A percentile compares a stretch with the other conserved stretches of the same genome.
Evolutionary conservation across 257 asterid species (phyloP).

Genomic region (Fraxinus excelsior): DNA sequence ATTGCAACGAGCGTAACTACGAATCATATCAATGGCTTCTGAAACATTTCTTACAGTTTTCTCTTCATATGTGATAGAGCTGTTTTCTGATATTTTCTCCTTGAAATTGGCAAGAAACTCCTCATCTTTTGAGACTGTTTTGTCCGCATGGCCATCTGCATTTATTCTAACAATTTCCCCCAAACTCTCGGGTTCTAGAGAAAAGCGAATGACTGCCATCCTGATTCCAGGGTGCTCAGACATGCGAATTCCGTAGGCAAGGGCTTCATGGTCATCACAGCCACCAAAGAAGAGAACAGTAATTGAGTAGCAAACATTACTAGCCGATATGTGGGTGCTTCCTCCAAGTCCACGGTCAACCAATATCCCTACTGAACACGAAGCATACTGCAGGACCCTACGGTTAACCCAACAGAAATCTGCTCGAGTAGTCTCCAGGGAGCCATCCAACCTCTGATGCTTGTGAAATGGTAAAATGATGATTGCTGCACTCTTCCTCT

Average conservation of each 20-base stretch:
- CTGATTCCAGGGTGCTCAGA: conserved; percentile 63
- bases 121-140: conserved; percentile 25
- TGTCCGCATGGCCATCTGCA: conserved; percentile 10
- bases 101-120: conserved; percentile 34
- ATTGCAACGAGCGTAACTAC: conserved; percentile 29
- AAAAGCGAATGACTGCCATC: conserved; percentile 35
- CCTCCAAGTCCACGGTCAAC: conserved; percentile 70
- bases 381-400: conserved; percentile 46
- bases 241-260: conserved; percentile 51
- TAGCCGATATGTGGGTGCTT: conserved; percentile 46
- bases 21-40: conserved; percentile 26
- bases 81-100: conserved; percentile 22
- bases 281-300: conserved; percentile 59
- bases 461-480: conserved; percentile 52
- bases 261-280: conserved; percentile 56
- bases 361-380: conserved; percentile 55
- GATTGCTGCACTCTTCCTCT: conserved; percentile 45
- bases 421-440: conserved; percentile 48
- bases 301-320: conserved; percentile 42
- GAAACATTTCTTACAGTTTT: conserved; percentile 29
- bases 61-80: conserved; percentile 39
- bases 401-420: conserved; percentile 43
- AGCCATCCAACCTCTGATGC: conserved; percentile 54
- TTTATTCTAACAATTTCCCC: conserved; percentile 32
- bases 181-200: conserved; percentile 23